Percentiles rank a stretch among this genome's conserved stretches.
Conservation (phyloP, 2,329 filamentous ascomycete species). For the Aureobasidium sp. region DNA sequence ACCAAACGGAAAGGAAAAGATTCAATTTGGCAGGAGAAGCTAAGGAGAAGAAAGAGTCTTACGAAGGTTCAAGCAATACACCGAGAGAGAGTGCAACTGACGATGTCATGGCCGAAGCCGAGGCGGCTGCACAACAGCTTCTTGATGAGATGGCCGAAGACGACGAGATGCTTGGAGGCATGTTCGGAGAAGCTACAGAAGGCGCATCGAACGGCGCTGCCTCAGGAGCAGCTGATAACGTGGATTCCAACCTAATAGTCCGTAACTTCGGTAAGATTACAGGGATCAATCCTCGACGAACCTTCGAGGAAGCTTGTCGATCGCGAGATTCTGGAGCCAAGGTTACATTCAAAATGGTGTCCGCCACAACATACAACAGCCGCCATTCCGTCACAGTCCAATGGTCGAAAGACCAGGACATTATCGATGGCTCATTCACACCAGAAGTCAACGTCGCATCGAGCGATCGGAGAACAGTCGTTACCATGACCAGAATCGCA, state of each 20-base stretch:
- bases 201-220: not conserved
- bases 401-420: slow-evolving; percentile 70
- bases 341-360: slow-evolving; percentile 62
- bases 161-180: slow-evolving; percentile 51
- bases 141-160: slow-evolving; percentile 39
- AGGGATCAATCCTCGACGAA: slow-evolving; percentile 66
- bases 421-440: slow-evolving; percentile 37
- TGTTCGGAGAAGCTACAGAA: slow-evolving; percentile 42
- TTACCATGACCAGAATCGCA: slow-evolving; percentile 69
- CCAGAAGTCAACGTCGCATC: slow-evolving; percentile 38
- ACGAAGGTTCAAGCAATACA: not conserved
- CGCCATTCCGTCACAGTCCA: slow-evolving; percentile 65
- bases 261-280: slow-evolving; percentile 79
- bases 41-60: not conserved
- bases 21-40: slow-evolving; percentile 22
- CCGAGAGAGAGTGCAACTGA: slow-evolving; percentile 12
- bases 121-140: slow-evolving; percentile 30
- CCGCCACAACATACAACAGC: slow-evolving; percentile 66
- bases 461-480: slow-evolving; percentile 44
- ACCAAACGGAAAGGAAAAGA: slow-evolving; percentile 29
- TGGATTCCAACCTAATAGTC: slow-evolving; percentile 49
- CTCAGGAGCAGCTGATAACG: slow-evolving; percentile 15
- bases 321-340: slow-evolving; percentile 66
- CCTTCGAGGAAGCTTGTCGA: slow-evolving; percentile 82
- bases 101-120: slow-evolving; percentile 47